These are phyloP conservation scores for Populus hybrid DNA, from an alignment of 441 rosid genomes.

Conservation along the genomic window DNA sequence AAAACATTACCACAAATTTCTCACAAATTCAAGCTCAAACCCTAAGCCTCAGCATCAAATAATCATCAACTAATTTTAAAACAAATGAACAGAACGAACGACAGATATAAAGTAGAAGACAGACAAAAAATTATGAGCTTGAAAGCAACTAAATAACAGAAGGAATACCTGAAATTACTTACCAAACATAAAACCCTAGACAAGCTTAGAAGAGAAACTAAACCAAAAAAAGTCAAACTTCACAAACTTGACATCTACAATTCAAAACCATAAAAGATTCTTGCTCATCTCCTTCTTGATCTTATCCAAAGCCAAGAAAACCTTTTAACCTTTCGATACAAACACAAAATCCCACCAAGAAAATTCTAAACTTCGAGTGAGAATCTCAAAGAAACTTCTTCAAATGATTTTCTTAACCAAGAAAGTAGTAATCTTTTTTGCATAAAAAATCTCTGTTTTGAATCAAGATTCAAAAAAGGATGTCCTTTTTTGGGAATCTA, in stretches of 20 bases:
- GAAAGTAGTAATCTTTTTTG: slow-evolving; percentile 11
- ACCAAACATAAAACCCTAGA: slow-evolving; percentile 27
- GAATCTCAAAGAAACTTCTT: slow-evolving; percentile 23
- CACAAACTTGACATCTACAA: slow-evolving; percentile 20
- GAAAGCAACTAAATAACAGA: not conserved
- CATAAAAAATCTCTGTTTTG: slow-evolving; percentile 5
- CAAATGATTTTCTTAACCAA: slow-evolving; percentile 8
- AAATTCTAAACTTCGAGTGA: slow-evolving; percentile 12
- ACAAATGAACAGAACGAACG: slow-evolving; percentile 1
- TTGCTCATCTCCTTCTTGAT: slow-evolving; percentile 21
- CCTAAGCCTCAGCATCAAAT: not conserved
- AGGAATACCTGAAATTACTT: slow-evolving; percentile 3
- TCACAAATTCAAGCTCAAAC: not conserved
- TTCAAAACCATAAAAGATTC: slow-evolving; percentile 14
- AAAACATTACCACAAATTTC: not conserved
- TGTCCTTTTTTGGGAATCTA: slow-evolving; percentile 7
- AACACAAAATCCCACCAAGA: slow-evolving; percentile 34
- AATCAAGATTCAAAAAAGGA: slow-evolving; percentile 10
- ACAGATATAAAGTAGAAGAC: not conserved
- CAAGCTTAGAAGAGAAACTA: slow-evolving; percentile 15
- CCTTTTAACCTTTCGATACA: slow-evolving; percentile 20
- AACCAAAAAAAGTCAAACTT: slow-evolving; percentile 5
- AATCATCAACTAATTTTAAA: not conserved
- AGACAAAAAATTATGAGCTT: not conserved
- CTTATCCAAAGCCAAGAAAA: not conserved